phyloP scores from a whole-genome alignment of 495 filamentous ascomycete species.

The Rhypophila decipiens region DNA sequence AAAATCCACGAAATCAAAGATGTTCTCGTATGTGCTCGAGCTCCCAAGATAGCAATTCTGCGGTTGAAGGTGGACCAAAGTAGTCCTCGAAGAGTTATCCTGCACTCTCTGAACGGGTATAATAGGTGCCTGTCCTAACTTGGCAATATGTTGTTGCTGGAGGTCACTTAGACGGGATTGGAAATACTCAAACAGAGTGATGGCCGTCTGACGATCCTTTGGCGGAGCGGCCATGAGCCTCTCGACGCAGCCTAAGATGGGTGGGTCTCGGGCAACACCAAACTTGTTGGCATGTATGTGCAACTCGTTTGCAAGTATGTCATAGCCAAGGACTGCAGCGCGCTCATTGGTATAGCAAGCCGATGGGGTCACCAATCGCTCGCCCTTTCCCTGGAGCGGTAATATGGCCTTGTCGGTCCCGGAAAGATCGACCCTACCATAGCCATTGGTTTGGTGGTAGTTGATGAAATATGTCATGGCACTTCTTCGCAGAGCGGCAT shows the following conservation, averaged over 20 bases:
- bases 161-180: conserved; percentile 69
- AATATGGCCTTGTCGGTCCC: conserved; percentile 59
- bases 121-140: conserved; percentile 56
- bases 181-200: conserved; percentile 73
- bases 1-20: conserved; percentile 97
- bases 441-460: conserved; percentile 71
- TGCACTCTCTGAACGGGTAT: conserved; percentile 56
- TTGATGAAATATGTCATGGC: conserved; percentile 78
- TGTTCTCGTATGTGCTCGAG: conserved; percentile 69
- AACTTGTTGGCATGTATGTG: conserved; percentile 72
- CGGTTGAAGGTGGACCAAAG: conserved; percentile 49
- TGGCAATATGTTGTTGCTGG: conserved; percentile 48
- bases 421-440: conserved; percentile 53
- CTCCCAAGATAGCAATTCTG: conserved; percentile 69
- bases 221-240: conserved; percentile 66
- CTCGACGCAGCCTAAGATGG: conserved; percentile 65
- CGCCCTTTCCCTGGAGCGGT: conserved; percentile 59
- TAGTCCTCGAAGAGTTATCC: conserved; percentile 16
- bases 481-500: conserved; percentile 51
- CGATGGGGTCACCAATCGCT: conserved; percentile 58
- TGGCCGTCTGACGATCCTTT: conserved; percentile 53
- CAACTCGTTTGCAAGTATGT: conserved; percentile 65
- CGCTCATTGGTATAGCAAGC: conserved; percentile 78
- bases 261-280: conserved; percentile 73
- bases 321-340: conserved; percentile 70